Conservation (phyloP, 2,329 filamentous ascomycete species). For the Metarhizium guizhouense region DNA sequence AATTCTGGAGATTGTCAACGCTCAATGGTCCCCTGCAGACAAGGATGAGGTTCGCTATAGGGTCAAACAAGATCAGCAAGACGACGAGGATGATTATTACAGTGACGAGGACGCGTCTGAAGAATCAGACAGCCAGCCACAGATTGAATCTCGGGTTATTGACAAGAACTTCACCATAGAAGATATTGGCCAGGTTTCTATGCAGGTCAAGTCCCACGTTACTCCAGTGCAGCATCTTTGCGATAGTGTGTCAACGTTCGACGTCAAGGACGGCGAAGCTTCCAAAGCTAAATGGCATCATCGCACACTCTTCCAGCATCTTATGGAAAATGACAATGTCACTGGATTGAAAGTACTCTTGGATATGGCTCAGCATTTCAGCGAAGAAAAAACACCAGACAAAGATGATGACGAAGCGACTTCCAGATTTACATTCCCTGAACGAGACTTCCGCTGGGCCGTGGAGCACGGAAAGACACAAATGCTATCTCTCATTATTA, state of each 20-base stretch:
- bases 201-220: constrained; percentile 55
- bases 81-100: constrained; percentile 27
- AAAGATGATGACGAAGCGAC: constrained; percentile 18
- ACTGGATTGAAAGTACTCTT: constrained; percentile 47
- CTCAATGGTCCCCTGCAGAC: constrained; percentile 55
- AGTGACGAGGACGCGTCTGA: constrained; percentile 24
- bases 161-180: constrained; percentile 67
- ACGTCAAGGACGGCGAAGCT: constrained; percentile 19
- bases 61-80: constrained; percentile 30
- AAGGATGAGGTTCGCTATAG: constrained; percentile 41
- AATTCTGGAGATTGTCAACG: constrained; percentile 61
- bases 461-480: constrained; percentile 41
- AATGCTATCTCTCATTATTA: constrained; percentile 56
- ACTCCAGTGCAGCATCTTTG: constrained; percentile 46
- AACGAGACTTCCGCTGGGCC: constrained; percentile 32
- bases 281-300: constrained; percentile 1
- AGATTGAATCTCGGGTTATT: constrained; percentile 45
- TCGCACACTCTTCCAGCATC: constrained; percentile 30
- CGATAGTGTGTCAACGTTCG: constrained; percentile 26
- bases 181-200: constrained; percentile 60
- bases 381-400: constrained; percentile 22
- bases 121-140: constrained; percentile 28
- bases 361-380: constrained; percentile 40
- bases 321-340: constrained; percentile 43
- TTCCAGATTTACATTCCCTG: constrained; percentile 29